phyloP scores from a whole-genome alignment of 2,329 filamentous ascomycete genomes.

The Aspergillus sojae region DNA sequence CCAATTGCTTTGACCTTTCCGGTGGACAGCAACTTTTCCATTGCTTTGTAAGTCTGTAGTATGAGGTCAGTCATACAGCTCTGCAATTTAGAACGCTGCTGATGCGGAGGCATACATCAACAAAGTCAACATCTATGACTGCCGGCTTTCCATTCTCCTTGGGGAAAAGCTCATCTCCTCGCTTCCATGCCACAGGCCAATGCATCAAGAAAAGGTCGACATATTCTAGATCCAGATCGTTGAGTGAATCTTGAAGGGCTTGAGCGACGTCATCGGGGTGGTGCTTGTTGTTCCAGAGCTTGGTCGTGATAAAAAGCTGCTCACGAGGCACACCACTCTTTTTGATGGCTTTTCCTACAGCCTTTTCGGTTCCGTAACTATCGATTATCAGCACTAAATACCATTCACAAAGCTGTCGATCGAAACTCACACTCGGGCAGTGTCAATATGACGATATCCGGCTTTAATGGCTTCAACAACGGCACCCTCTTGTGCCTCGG shows the following conservation, averaged over 20 bases:
- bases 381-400: constrained; percentile 5
- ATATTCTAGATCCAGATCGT: constrained; percentile 66
- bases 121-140: constrained; percentile 50
- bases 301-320: constrained; percentile 68
- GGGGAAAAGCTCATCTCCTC: constrained; percentile 51
- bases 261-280: constrained; percentile 63
- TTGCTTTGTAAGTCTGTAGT: constrained; percentile 53
- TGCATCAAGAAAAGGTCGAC: constrained; percentile 73
- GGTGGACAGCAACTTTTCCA: constrained; percentile 46
- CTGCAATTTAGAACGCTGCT: neutral
- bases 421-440: constrained; percentile 45
- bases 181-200: constrained; percentile 61
- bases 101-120: constrained; percentile 43
- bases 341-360: constrained; percentile 66
- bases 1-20: constrained; percentile 55
- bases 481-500: constrained; percentile 51
- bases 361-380: constrained; percentile 65
- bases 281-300: constrained; percentile 68
- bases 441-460: constrained; percentile 61
- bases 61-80: neutral
- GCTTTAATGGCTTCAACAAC: constrained; percentile 52
- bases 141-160: constrained; percentile 47
- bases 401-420: neutral
- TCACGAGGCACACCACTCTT: constrained; percentile 65
- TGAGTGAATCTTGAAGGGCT: constrained; percentile 63